phyloP scores from a whole-genome alignment of 495 filamentous ascomycete genomes.

The Podospora pseudopauciseta region DNA sequence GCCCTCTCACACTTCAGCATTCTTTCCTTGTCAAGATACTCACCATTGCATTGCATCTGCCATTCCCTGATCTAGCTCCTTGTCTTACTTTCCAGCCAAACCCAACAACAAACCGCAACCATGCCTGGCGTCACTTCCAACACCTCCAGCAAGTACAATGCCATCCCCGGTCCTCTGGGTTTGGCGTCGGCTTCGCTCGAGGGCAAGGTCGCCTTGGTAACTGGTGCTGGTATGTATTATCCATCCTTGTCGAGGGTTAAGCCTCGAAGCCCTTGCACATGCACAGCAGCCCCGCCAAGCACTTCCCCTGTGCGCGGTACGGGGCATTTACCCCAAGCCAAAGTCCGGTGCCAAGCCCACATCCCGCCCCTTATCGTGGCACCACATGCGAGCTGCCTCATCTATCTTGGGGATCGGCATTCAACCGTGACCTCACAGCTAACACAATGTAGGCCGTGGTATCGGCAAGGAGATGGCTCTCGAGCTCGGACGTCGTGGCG shows the following conservation, averaged over 20 bases:
- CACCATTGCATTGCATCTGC: constrained; percentile 7
- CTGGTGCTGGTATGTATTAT: constrained; percentile 41
- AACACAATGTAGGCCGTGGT: constrained; percentile 52
- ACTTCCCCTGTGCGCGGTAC: constrained; percentile 1
- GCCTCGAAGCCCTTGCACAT: background rate
- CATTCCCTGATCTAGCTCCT: constrained; percentile 22
- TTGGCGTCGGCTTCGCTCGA: constrained; percentile 46
- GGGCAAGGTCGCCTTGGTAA: constrained; percentile 51
- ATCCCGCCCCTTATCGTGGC: constrained; percentile 12
- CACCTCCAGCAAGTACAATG: constrained; percentile 37
- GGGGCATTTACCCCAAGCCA: constrained; percentile 33
- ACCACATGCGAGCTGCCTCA: background rate
- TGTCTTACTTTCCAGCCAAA: constrained; percentile 27
- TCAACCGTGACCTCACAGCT: background rate
- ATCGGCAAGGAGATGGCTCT: constrained; percentile 75
- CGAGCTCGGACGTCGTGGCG: constrained; percentile 72
- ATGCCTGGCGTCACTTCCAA: constrained; percentile 39
- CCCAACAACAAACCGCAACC: constrained; percentile 14
- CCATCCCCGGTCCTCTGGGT: constrained; percentile 48
- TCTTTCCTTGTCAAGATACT: background rate
- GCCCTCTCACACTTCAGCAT: background rate
- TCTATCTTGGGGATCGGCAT: background rate
- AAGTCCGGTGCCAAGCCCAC: constrained; percentile 33
- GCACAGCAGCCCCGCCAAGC: constrained; percentile 10
- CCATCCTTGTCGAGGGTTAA: background rate